A percentile compares a stretch with the other conserved stretches of the same genome.
Conservation (phyloP, 2,329 filamentous ascomycete genomes). For the Botrytis sinoallii region DNA sequence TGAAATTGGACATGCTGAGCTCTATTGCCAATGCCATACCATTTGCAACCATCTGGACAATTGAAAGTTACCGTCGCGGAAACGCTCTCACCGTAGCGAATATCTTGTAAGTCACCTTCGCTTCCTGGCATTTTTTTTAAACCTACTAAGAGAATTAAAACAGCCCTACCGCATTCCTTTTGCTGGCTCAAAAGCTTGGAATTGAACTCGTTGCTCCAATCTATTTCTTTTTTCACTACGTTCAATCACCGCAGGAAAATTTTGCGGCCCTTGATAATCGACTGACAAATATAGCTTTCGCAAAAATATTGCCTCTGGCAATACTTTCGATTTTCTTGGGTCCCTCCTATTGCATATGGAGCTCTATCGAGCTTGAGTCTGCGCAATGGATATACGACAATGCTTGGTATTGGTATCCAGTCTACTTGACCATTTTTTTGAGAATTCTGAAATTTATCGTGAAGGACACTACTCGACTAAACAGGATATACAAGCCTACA, state of each 20-base stretch:
- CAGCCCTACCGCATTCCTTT: not conserved
- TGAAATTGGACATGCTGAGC: not conserved
- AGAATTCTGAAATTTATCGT: not conserved
- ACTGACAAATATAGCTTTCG: constrained; percentile 34
- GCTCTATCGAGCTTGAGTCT: constrained; percentile 21
- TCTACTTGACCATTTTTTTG: constrained; percentile 23
- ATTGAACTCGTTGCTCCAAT: constrained; percentile 38
- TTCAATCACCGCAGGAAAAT: constrained; percentile 37
- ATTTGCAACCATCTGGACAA: constrained; percentile 30
- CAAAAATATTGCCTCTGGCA: constrained; percentile 36
- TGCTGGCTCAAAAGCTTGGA: constrained; percentile 32
- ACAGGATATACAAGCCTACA: constrained; percentile 5
- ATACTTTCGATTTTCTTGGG: constrained; percentile 32
- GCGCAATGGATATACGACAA: constrained; percentile 33
- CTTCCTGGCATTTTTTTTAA: constrained; percentile 28
- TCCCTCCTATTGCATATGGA: constrained; percentile 32
- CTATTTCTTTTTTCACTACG: constrained; percentile 41
- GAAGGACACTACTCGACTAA: constrained; percentile 10
- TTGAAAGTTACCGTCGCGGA: constrained; percentile 33
- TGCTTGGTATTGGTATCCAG: constrained; percentile 44
- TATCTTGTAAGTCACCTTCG: constrained; percentile 17
- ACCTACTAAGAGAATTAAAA: constrained; percentile 28
- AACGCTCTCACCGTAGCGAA: constrained; percentile 28
- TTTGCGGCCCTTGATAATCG: constrained; percentile 39
- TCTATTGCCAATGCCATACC: constrained; percentile 7